Evolutionary conservation across 441 rosid species (phyloP).

Genomic region (Syzygium syzygioides): DNA sequence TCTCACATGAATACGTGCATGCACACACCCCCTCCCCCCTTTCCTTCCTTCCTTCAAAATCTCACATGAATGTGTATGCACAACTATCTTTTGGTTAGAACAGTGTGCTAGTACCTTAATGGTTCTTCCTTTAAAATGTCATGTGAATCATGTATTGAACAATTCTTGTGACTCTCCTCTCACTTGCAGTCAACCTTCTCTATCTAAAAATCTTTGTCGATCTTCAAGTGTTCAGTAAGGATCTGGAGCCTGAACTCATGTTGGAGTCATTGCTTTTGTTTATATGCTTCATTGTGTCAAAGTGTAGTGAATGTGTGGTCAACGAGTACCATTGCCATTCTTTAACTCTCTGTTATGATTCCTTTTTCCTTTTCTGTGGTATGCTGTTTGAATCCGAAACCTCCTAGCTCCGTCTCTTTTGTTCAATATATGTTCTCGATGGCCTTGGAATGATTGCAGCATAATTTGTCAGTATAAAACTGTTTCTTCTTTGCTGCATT

Average conservation of each 20-base stretch:
- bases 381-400: background rate
- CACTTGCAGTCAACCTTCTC: background rate
- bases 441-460: background rate
- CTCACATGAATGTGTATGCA: background rate
- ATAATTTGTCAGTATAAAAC: background rate
- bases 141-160: background rate
- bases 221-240: background rate
- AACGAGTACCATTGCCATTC: background rate
- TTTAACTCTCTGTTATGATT: background rate
- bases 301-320: background rate
- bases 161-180: background rate
- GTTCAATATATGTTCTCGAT: background rate
- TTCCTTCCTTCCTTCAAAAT: background rate
- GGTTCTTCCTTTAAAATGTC: background rate
- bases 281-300: background rate
- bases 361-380: slow-evolving; percentile 4
- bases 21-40: background rate
- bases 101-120: background rate
- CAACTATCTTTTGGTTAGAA: background rate
- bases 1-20: background rate
- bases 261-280: background rate
- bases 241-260: background rate
- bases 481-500: slow-evolving; percentile 8
- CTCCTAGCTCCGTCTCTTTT: background rate
- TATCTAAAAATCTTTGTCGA: background rate